Conservation (phyloP, 345 rosid genomes). For the Abelmoschus esculentus region DNA sequence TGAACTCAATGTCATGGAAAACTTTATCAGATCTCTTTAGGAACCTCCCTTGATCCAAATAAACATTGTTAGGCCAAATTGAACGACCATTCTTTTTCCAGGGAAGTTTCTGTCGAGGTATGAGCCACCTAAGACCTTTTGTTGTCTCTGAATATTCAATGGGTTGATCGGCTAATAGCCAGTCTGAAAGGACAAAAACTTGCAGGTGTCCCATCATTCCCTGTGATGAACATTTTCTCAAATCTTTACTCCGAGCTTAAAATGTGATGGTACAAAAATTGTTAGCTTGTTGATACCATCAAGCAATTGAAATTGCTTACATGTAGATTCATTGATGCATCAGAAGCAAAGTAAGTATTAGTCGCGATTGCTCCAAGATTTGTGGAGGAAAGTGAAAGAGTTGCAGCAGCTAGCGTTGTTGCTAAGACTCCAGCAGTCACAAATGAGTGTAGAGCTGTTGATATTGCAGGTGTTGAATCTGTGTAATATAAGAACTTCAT, state of each 20-base stretch:
- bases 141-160: slow-evolving; percentile 51
- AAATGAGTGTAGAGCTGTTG: slow-evolving; percentile 41
- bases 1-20: slow-evolving; percentile 3
- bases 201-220: slow-evolving; percentile 54
- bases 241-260: background rate
- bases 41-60: slow-evolving; percentile 14
- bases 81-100: slow-evolving; percentile 36
- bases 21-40: background rate
- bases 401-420: slow-evolving; percentile 40
- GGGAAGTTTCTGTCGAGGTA: slow-evolving; percentile 48
- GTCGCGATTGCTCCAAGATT: slow-evolving; percentile 33
- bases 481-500: slow-evolving; percentile 8
- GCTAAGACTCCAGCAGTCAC: slow-evolving; percentile 41
- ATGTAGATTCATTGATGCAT: slow-evolving; percentile 34
- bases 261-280: background rate
- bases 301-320: slow-evolving; percentile 19
- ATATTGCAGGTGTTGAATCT: slow-evolving; percentile 39
- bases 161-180: slow-evolving; percentile 36
- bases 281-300: background rate
- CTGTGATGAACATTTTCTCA: slow-evolving; percentile 14
- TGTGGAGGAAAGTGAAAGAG: slow-evolving; percentile 35
- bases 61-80: slow-evolving; percentile 27
- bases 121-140: slow-evolving; percentile 49
- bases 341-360: slow-evolving; percentile 19
- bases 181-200: slow-evolving; percentile 48